phyloP scores from a whole-genome alignment of 352 stramenopile genomes.

The Globisporangium megalacanthum region DNA sequence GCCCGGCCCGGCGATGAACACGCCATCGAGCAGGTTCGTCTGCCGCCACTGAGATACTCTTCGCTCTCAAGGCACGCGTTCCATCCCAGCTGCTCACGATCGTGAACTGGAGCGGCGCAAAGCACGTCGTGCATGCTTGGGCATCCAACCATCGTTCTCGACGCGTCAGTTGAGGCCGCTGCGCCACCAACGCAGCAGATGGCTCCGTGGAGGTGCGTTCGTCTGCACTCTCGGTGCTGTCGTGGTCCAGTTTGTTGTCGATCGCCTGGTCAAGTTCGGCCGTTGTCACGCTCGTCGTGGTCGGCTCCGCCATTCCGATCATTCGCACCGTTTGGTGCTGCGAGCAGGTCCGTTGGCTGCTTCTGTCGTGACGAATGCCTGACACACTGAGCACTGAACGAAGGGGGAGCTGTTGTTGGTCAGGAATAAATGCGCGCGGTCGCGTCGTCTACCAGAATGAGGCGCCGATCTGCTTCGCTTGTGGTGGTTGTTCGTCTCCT shows the following conservation, averaged over 20 bases:
- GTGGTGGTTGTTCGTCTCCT: no score
- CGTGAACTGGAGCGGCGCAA: constrained; percentile 70
- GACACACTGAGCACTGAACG: background rate
- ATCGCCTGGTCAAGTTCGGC: background rate
- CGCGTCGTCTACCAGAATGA: no score
- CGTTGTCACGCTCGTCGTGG: background rate
- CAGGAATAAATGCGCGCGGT: no score
- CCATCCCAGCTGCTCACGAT: constrained; percentile 64
- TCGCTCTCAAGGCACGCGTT: constrained; percentile 80
- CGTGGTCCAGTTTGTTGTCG: constrained; percentile 6
- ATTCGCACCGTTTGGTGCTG: no score
- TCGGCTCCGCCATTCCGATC: constrained; percentile 2
- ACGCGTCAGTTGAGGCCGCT: constrained; percentile 11
- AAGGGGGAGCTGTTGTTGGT: no score
- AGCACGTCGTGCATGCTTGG: constrained; percentile 74
- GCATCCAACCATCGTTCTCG: constrained; percentile 82
- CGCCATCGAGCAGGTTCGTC: constrained; percentile 65
- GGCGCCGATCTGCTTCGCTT: no score
- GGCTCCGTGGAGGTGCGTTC: background rate
- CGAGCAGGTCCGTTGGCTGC: no score
- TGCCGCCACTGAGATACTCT: constrained; percentile 69
- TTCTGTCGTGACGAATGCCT: background rate
- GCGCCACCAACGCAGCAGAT: background rate
- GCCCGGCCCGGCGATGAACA: constrained; percentile 68
- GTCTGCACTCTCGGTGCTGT: background rate